Evolutionary conservation across 495 filamentous ascomycete species (phyloP).

Genomic region (Neurospora sp.): DNA sequence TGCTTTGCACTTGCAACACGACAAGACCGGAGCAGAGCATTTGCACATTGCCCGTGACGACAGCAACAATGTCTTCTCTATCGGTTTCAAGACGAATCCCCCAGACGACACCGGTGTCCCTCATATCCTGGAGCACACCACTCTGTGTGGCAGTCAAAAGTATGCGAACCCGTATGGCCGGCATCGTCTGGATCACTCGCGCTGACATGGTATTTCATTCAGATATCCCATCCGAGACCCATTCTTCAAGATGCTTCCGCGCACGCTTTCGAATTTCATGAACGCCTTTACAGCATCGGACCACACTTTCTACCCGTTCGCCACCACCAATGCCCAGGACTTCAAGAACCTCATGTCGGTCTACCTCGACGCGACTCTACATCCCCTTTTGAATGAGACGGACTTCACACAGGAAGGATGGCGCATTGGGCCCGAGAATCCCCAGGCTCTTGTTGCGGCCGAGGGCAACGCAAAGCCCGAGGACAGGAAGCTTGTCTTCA

Average conservation of each 20-base stretch:
- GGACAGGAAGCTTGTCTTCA: conserved; percentile 70
- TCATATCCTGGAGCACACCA: conserved; percentile 96
- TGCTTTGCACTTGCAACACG: conserved; percentile 78
- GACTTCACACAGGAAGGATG: conserved; percentile 97
- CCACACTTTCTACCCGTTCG: conserved; percentile 96
- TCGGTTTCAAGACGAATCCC: conserved; percentile 97
- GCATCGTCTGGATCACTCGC: not conserved
- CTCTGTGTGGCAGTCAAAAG: conserved; percentile 94
- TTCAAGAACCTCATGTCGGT: conserved; percentile 94
- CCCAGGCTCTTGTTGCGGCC: conserved; percentile 40
- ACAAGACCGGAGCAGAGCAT: conserved; percentile 91
- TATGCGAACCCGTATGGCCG: conserved; percentile 29
- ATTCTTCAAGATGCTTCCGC: conserved; percentile 98
- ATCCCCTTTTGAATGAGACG: conserved; percentile 75
- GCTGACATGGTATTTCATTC: conserved; percentile 16
- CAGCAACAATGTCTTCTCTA: conserved; percentile 97
- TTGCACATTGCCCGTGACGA: conserved; percentile 91
- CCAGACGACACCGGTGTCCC: conserved; percentile 93
- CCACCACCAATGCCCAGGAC: conserved; percentile 92
- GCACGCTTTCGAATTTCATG: conserved; percentile 97
- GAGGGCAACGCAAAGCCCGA: conserved; percentile 30
- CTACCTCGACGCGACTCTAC: conserved; percentile 88
- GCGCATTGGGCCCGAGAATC: conserved; percentile 88
- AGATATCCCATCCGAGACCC: conserved; percentile 95
- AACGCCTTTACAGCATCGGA: conserved; percentile 95